Conservation (phyloP, 345 rosid genomes). For the Acer saccharum region DNA sequence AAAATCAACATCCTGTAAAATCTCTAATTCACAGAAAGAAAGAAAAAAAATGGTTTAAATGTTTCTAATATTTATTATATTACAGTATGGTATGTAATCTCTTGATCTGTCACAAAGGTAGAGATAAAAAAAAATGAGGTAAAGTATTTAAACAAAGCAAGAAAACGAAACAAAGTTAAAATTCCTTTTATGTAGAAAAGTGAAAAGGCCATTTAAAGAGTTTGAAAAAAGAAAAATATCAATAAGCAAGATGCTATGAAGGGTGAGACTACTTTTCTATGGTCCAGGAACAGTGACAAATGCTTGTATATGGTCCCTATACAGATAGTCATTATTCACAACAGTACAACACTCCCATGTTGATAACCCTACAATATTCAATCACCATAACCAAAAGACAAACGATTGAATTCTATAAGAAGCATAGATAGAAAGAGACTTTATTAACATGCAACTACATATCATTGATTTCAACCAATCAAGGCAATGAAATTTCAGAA, state of each 20-base stretch:
- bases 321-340: not conserved
- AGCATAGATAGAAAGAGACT: not conserved
- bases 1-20: conserved; percentile 12
- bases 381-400: not conserved
- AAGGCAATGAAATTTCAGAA: not conserved
- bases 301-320: conserved; percentile 12
- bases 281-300: conserved; percentile 13
- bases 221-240: not conserved
- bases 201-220: not conserved
- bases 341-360: not conserved
- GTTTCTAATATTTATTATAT: not conserved
- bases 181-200: not conserved
- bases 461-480: conserved; percentile 1
- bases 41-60: not conserved
- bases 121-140: not conserved
- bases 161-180: not conserved
- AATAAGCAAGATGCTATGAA: conserved; percentile 5
- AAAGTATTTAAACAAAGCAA: not conserved
- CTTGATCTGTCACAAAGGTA: not conserved
- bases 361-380: not conserved
- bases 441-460: not conserved
- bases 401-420: not conserved
- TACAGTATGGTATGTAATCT: not conserved
- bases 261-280: not conserved
- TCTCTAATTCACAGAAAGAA: too few species aligned